Evolutionary conservation across 164 flowering plant species (phyloP).

Genomic region (Dillenia turbinata): DNA sequence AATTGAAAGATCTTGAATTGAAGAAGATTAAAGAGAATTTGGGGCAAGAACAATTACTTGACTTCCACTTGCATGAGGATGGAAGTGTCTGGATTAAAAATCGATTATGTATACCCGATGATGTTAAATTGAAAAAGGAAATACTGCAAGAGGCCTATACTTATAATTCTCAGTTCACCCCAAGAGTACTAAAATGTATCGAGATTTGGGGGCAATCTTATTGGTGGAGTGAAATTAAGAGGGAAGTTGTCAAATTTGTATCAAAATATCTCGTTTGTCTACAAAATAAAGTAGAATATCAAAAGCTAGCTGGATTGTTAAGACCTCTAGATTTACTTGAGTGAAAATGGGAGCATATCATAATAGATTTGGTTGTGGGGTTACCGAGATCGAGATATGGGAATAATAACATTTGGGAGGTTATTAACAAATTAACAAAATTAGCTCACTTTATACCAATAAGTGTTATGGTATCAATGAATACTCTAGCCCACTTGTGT

Average conservation of each 20-base stretch:
- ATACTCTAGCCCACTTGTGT: too few relatives aligned
- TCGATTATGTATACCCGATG: background rate
- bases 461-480: too few relatives aligned
- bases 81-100: background rate
- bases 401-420: too few relatives aligned
- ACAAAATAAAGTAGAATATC: slow-evolving; percentile 6
- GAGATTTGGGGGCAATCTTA: background rate
- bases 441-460: too few relatives aligned
- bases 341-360: slow-evolving; percentile 1
- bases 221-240: slow-evolving; percentile 5
- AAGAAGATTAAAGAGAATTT: background rate
- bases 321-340: background rate
- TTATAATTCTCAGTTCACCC: background rate
- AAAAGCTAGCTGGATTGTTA: background rate
- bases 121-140: background rate
- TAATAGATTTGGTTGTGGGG: background rate
- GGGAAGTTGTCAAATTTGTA: background rate
- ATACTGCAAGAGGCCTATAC: background rate
- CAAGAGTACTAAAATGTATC: background rate
- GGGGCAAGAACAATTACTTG: background rate
- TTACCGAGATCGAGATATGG: background rate
- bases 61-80: background rate
- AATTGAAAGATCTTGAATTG: too few relatives aligned
- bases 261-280: background rate
- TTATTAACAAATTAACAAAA: too few relatives aligned